Percentiles rank a stretch among this genome's conserved stretches.
These are phyloP conservation scores for Ramichloridium luteum DNA, from an alignment of 2,329 filamentous ascomycete genomes.

Conservation along the genomic window DNA sequence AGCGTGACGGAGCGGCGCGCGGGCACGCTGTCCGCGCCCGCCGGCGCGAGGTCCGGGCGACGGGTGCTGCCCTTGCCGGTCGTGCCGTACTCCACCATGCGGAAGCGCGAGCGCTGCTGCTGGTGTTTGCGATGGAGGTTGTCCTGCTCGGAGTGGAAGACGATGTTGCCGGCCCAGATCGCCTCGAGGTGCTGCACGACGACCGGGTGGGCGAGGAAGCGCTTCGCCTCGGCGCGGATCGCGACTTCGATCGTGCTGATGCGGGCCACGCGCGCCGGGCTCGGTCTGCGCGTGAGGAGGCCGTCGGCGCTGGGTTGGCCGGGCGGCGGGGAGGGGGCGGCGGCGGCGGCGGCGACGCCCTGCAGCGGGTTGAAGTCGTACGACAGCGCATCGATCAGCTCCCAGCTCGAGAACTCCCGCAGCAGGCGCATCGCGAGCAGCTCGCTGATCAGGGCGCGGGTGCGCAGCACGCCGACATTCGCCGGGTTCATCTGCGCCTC, in stretches of 20 bases:
- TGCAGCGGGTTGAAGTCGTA: slow-evolving; percentile 93
- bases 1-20: slow-evolving; percentile 66
- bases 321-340: slow-evolving; percentile 19
- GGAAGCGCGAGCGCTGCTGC: slow-evolving; percentile 18
- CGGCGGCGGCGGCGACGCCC: slow-evolving; percentile 48
- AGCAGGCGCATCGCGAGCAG: slow-evolving; percentile 78
- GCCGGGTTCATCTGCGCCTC: slow-evolving; percentile 72
- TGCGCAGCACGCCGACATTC: slow-evolving; percentile 71
- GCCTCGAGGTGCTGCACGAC: slow-evolving; percentile 92
- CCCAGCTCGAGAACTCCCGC: slow-evolving; percentile 77
- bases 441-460: slow-evolving; percentile 79
- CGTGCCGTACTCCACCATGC: slow-evolving; percentile 29
- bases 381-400: slow-evolving; percentile 84
- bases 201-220: slow-evolving; percentile 79
- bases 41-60: slow-evolving; percentile 17
- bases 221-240: slow-evolving; percentile 83
- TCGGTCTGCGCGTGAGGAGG: slow-evolving; percentile 27
- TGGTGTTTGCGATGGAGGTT: slow-evolving; percentile 57
- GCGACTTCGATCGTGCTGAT: slow-evolving; percentile 88
- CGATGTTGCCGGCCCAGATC: slow-evolving; percentile 91
- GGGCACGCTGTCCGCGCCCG: slow-evolving; percentile 10
- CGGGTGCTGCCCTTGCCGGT: slow-evolving; percentile 12
- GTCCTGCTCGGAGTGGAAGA: slow-evolving; percentile 83
- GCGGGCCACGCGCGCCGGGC: slow-evolving; percentile 51
- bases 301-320: slow-evolving; percentile 8